Conservation (phyloP, 345 rosid species). For the Clausena lansium region DNA sequence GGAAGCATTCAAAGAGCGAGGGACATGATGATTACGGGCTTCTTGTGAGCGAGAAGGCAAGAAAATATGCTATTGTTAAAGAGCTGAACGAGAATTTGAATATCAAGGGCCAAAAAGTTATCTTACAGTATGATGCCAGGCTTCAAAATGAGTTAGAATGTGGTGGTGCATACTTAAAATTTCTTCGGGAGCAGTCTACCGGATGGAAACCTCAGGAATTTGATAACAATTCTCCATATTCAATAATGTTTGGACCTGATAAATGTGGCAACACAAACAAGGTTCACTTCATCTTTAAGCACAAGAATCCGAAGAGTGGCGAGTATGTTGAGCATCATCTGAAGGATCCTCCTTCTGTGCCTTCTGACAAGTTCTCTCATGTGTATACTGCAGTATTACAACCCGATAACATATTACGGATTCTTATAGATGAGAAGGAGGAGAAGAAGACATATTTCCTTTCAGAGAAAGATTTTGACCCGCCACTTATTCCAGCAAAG, state of each 20-base stretch:
- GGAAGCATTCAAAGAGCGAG: conserved; percentile 54
- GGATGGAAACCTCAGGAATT: conserved; percentile 45
- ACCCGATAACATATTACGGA: conserved; percentile 38
- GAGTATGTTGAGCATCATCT: conserved; percentile 52
- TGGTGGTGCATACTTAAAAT: conserved; percentile 62
- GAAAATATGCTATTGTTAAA: conserved; percentile 48
- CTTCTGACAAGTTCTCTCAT: conserved; percentile 49
- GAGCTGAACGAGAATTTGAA: conserved; percentile 30
- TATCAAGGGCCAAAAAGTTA: conserved; percentile 36
- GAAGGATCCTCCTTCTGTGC: conserved; percentile 46
- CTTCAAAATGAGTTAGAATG: conserved; percentile 55
- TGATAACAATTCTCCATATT: conserved; percentile 44
- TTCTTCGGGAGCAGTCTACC: conserved; percentile 30
- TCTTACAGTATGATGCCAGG: conserved; percentile 55
- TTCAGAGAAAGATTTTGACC: conserved; percentile 49
- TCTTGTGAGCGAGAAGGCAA: conserved; percentile 50
- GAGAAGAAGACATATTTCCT: conserved; percentile 45
- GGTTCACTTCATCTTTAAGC: conserved; percentile 58
- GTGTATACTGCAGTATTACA: conserved; percentile 54
- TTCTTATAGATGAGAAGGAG: conserved; percentile 53
- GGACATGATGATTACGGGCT: conserved; percentile 63
- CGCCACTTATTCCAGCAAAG: conserved; percentile 47
- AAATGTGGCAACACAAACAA: conserved; percentile 58
- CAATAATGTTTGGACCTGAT: conserved; percentile 66
- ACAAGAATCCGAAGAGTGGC: conserved; percentile 53